Base-by-base conservation (phyloP, 2,329 filamentous ascomycete genomes). In the Pestalotiopsis sp. region DNA sequence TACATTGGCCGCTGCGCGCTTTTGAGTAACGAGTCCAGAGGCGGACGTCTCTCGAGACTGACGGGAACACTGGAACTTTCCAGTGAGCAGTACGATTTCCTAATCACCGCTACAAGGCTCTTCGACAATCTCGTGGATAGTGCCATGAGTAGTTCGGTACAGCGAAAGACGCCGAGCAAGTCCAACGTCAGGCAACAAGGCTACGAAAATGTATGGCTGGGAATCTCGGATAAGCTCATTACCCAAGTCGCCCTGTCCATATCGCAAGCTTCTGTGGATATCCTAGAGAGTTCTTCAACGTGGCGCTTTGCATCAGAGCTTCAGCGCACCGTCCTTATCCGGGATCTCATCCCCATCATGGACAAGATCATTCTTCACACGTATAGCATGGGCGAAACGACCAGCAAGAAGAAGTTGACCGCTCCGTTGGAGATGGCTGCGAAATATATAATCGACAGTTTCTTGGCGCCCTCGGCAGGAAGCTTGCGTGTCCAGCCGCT, bases 21-120 rank as follows among this genome's bases (percentile, higher is more conserved):
- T 20, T 85, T 99, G 60, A 92, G 92, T 73, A 88, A 90, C 5
- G 91, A 94, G 72, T 91, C 93, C 11, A 91, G 91, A 71, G 91
- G 91, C 14, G 93, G 94, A 12, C 91, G 92, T 70, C 86, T 99
- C 70, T 89, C 91, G 52, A 90, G 90, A 64, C 90, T 98, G 65
- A 88, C 97, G 2, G 93, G 93, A n/a, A 91, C 90, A 27, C 88
- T 94, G 3, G 96, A 99, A 76, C 87, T 97, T 68, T 89, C 92
- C 2, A 86, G 88, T 4, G 92, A 92, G 65, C 88, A 91, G 66
- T 97, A 94, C 73, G 88, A 92, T 7, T 92, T 99, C 75, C 84
- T 98, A 36, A 83, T 91, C 14, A 90, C 90, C 20, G 92, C 92
- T 66, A 85, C 95, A 57, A 87, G 87, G 45, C 83, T 98, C 2